Evolutionary conservation across 768 basidiomycete species (phyloP), one percentile per base, ranked within the genome.

Genomic region (Boletus pseudo-olivaceus): DNA sequence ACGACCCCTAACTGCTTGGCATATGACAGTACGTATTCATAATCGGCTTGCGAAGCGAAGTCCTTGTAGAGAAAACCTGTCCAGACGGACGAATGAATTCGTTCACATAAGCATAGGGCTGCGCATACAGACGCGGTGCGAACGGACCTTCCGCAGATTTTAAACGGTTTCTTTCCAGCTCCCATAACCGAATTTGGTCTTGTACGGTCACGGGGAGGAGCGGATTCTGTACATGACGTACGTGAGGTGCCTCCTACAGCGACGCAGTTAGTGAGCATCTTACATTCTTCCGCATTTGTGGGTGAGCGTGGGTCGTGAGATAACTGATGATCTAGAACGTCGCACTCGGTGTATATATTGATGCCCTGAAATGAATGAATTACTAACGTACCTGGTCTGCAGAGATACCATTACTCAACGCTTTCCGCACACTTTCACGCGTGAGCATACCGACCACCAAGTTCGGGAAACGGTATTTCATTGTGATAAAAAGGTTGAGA

Each of bases 141-240:
- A 34, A 68, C 74, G 53, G 66, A 93, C 95, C 93, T 80, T 96
- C 90, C 68, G 85, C 78, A 39, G 90, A 87, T 64, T 90, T 88
- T 10, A 98, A 76, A 49, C 97, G 83, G 68, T 97, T 94, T 71
- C 88, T 83, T 75, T 98, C 97, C 41, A 95, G 78, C 72, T 99
- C 95, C 94, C 97, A 99, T 17, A 98, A 78, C 53, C 96, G 85
- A 57, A 99, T 90, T 72, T 98, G 96, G 73, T 99, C 96, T 66
- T 97, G 94, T 0, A 99, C 96, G 0, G 97, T 98, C 41, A 97
- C 93, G 29, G 97, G 96, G 23, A 99, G 77, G 14, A 98, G 75
- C 9, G 95, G 95, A 66, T 91, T 92, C 91, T 95, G 67, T 27
- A 30, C 14, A 53, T 49, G 61, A 63, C 41, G 51, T 64, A 67